phyloP scores from a whole-genome alignment of 1,139 yeast genomes.

The Torulaspora globosa region DNA sequence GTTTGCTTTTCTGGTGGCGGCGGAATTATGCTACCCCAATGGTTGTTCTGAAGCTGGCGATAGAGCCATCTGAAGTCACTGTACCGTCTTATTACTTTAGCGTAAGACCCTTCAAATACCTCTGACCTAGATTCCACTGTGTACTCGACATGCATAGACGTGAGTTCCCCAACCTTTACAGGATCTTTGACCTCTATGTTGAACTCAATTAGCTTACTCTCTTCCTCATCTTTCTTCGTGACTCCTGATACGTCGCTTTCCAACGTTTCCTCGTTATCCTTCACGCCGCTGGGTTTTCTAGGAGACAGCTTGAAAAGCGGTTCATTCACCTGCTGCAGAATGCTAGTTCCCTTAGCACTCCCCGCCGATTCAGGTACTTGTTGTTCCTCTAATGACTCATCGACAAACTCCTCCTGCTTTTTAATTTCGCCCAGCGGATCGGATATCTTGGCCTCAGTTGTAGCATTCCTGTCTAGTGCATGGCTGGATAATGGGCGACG shows the following conservation, averaged over 20 bases:
- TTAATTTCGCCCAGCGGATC: slow-evolving; percentile 32
- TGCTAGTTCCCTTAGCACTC: slow-evolving; percentile 9
- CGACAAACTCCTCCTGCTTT: slow-evolving; percentile 19
- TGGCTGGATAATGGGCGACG: slow-evolving; percentile 21
- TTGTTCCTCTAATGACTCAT: slow-evolving; percentile 17
- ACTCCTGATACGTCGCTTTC: neutral
- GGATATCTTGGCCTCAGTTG: slow-evolving; percentile 6
- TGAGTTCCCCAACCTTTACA: slow-evolving; percentile 81
- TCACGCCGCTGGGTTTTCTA: slow-evolving; percentile 10
- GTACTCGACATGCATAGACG: slow-evolving; percentile 86
- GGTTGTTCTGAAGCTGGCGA: slow-evolving; percentile 77
- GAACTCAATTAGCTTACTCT: slow-evolving; percentile 36
- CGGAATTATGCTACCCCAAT: slow-evolving; percentile 88
- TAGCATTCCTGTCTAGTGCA: slow-evolving; percentile 6
- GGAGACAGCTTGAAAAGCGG: slow-evolving; percentile 28
- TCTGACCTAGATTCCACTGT: slow-evolving; percentile 59
- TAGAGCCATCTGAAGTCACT: slow-evolving; percentile 85
- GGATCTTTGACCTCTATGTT: slow-evolving; percentile 86
- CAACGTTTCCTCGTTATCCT: neutral
- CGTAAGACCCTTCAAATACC: slow-evolving; percentile 37
- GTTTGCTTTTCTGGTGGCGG: slow-evolving; percentile 97
- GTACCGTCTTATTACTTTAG: slow-evolving; percentile 68
- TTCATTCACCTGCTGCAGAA: slow-evolving; percentile 27
- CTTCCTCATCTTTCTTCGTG: neutral
- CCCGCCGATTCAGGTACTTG: neutral